Evolutionary conservation across 2,329 filamentous ascomycete genomes (phyloP).

Genomic region (Plenodomus tracheiphilus): DNA sequence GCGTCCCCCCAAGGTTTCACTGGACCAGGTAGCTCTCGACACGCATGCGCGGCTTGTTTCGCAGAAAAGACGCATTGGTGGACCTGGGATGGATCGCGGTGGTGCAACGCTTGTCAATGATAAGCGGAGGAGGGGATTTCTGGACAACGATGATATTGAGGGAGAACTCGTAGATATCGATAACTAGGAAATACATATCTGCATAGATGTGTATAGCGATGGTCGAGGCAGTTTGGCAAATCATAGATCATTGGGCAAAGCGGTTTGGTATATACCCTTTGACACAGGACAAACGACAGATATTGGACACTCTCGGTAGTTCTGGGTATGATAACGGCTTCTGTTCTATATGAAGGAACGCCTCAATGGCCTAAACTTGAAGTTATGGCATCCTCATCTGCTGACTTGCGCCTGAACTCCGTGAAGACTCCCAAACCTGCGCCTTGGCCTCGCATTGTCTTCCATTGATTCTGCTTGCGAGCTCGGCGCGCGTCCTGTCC

Average conservation of each 20-base stretch:
- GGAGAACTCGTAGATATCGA: conserved; percentile 46
- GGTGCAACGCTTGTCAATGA: conserved; percentile 58
- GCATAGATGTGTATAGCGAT: too few species aligned
- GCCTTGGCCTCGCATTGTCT: background rate
- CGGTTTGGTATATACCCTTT: conserved; percentile 11
- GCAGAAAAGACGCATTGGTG: conserved; percentile 56
- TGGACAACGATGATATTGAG: conserved; percentile 56
- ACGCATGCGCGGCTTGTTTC: conserved; percentile 51
- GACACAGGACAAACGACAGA: background rate
- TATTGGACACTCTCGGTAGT: background rate
- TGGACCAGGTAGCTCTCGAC: conserved; percentile 52
- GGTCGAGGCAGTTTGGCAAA: background rate
- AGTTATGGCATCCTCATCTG: background rate
- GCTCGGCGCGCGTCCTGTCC: too few species aligned
- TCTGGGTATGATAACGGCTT: background rate
- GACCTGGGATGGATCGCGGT: conserved; percentile 55
- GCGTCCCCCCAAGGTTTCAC: conserved; percentile 27
- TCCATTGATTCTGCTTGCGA: too few species aligned
- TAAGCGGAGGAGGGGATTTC: conserved; percentile 54
- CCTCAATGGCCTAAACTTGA: background rate
- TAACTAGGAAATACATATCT: too few species aligned
- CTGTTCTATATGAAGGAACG: background rate
- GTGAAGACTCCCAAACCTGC: background rate
- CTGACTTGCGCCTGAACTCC: conserved; percentile 8
- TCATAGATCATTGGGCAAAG: background rate